Evolutionary conservation across 768 basidiomycete genomes (phyloP).

Genomic region (Tulasnella sp.): DNA sequence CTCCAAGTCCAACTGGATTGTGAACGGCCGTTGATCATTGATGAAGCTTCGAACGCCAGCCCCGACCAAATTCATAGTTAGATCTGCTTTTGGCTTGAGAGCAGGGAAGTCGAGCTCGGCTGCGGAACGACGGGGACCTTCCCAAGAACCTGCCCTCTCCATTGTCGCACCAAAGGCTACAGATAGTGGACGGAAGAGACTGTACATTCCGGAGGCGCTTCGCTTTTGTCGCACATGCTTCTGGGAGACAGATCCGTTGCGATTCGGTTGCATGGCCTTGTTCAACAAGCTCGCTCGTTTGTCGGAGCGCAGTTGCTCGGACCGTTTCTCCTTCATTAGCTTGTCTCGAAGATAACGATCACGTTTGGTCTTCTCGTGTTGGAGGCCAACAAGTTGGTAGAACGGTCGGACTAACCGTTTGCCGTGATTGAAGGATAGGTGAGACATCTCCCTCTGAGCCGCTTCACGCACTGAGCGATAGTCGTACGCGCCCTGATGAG

Average conservation of each 20-base stretch:
- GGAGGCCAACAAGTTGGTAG: conserved; percentile 43
- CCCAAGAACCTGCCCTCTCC: conserved; percentile 15
- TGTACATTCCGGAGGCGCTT: conserved; percentile 79
- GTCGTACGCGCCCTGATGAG: conserved; percentile 55
- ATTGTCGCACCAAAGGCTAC: conserved; percentile 67
- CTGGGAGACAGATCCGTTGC: conserved; percentile 44
- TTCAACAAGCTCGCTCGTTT: conserved; percentile 67
- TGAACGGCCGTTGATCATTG: conserved; percentile 75
- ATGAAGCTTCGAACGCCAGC: conserved; percentile 61
- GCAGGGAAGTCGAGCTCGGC: conserved; percentile 69
- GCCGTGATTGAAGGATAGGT: conserved; percentile 35
- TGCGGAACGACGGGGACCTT: conserved; percentile 40
- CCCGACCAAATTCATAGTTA: conserved; percentile 67
- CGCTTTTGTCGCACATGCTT: conserved; percentile 83
- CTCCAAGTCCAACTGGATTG: conserved; percentile 76
- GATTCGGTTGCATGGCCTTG: conserved; percentile 52
- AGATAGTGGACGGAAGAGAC: conserved; percentile 79
- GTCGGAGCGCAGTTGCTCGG: conserved; percentile 65
- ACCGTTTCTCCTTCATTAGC: conserved; percentile 64
- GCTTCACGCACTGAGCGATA: conserved; percentile 68
- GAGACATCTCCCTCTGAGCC: conserved; percentile 53
- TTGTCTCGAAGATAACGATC: conserved; percentile 63
- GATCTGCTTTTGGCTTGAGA: conserved; percentile 55
- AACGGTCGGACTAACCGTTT: conserved; percentile 59
- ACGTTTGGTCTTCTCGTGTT: conserved; percentile 75